phyloP scores from a whole-genome alignment of 1,139 yeast genomes.

The Yamadazyma triangularis region DNA sequence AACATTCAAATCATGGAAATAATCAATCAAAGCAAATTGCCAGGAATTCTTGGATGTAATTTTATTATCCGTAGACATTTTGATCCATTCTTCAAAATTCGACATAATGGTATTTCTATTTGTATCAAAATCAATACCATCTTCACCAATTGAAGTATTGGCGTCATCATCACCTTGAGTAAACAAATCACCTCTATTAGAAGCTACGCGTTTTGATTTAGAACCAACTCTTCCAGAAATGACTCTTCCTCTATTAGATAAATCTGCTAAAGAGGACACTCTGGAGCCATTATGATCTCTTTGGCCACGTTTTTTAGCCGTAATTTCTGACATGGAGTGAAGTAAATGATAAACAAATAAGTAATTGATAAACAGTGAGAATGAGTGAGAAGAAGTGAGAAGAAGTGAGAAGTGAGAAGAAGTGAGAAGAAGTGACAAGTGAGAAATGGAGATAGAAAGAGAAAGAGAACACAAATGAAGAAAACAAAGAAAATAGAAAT shows the following conservation, averaged over 20 bases:
- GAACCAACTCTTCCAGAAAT: slow-evolving; percentile 19
- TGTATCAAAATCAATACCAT: slow-evolving; percentile 42
- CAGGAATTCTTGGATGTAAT: slow-evolving; percentile 57
- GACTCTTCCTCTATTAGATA: slow-evolving; percentile 23
- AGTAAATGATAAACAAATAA: too few species aligned
- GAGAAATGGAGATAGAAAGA: too few species aligned
- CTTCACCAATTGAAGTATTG: slow-evolving; percentile 30
- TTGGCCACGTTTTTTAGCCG: slow-evolving; percentile 21
- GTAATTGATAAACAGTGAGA: too few species aligned
- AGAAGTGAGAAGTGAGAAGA: too few species aligned
- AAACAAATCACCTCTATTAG: slow-evolving; percentile 19
- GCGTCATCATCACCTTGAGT: slow-evolving; percentile 14
- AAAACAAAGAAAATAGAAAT: too few species aligned
- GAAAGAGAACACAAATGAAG: too few species aligned
- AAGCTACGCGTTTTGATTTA: slow-evolving; percentile 15
- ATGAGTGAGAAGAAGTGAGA: too few species aligned
- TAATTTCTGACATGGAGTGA: slow-evolving; percentile 11
- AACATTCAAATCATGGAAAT: slow-evolving; percentile 53
- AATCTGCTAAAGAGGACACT: slow-evolving; percentile 12
- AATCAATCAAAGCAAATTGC: slow-evolving; percentile 88
- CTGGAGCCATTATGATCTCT: slow-evolving; percentile 10
- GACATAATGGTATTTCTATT: slow-evolving; percentile 43
- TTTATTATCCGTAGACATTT: slow-evolving; percentile 82
- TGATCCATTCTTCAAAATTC: slow-evolving; percentile 89
- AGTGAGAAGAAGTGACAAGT: too few species aligned